Percentiles rank a stretch among this genome's conserved stretches.
phyloP scores from a whole-genome alignment of 1,139 yeast genomes.

The Pichiaceae sp. region DNA sequence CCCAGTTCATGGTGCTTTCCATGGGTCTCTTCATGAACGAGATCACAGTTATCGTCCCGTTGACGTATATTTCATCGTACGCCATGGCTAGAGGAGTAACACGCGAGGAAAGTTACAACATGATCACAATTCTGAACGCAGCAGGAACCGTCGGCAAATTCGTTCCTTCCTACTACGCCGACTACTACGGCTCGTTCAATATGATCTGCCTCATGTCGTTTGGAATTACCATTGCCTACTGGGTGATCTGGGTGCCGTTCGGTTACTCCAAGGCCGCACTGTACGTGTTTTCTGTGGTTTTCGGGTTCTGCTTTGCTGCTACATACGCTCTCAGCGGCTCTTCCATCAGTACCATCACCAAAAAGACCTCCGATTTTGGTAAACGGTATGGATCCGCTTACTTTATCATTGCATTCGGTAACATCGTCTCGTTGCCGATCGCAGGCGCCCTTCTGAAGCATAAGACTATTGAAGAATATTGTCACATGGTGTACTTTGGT shows the following conservation, averaged over 20 bases:
- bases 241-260: slow-evolving; percentile 45
- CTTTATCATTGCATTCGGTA: slow-evolving; percentile 53
- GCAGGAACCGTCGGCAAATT: slow-evolving; percentile 51
- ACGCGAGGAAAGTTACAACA: slow-evolving; percentile 37
- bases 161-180: slow-evolving; percentile 45
- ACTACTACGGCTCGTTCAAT: slow-evolving; percentile 50
- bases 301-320: slow-evolving; percentile 30
- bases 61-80: slow-evolving; percentile 44
- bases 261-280: slow-evolving; percentile 32
- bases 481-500: slow-evolving; percentile 27
- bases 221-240: slow-evolving; percentile 31
- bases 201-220: slow-evolving; percentile 36
- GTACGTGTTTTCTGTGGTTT: slow-evolving; percentile 32
- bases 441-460: slow-evolving; percentile 42
- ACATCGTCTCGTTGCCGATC: slow-evolving; percentile 44
- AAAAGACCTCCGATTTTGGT: slow-evolving; percentile 52
- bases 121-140: slow-evolving; percentile 50
- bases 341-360: slow-evolving; percentile 54
- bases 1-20: slow-evolving; percentile 23
- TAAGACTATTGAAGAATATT: slow-evolving; percentile 20
- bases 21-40: slow-evolving; percentile 21
- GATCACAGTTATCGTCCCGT: slow-evolving; percentile 17
- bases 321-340: slow-evolving; percentile 26
- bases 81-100: slow-evolving; percentile 44
- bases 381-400: slow-evolving; percentile 65